Percentiles rank a stretch among this genome's conserved stretches.
phyloP scores from a whole-genome alignment of 1,139 yeast species.

The Pichia cactophila region DNA sequence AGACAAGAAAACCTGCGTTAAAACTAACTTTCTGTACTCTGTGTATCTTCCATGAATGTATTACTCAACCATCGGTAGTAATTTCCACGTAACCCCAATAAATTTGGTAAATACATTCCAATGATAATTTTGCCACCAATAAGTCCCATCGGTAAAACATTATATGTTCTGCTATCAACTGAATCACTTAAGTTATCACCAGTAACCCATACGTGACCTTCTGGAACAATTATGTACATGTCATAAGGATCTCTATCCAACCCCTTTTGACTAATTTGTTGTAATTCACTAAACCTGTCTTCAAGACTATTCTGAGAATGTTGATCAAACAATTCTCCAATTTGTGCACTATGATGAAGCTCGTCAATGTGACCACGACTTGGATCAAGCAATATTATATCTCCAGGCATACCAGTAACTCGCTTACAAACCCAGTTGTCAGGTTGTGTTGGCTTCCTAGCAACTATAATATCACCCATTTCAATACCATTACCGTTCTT shows the following conservation, averaged over 20 bases:
- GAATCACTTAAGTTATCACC: constrained; percentile 89
- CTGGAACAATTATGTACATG: constrained; percentile 61
- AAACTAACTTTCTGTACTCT: not conserved
- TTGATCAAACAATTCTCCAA: not conserved
- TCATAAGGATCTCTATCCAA: constrained; percentile 29
- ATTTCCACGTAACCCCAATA: constrained; percentile 15
- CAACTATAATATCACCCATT: constrained; percentile 85
- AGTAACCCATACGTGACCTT: constrained; percentile 95
- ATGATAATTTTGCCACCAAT: constrained; percentile 70
- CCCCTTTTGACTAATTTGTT: constrained; percentile 14
- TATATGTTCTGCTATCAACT: constrained; percentile 84
- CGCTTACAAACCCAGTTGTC: constrained; percentile 82
- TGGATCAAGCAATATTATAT: constrained; percentile 73
- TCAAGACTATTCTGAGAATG: not conserved
- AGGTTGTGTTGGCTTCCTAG: constrained; percentile 86
- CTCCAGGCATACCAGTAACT: constrained; percentile 96
- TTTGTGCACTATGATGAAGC: constrained; percentile 6
- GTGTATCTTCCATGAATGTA: constrained; percentile 7
- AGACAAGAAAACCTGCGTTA: constrained; percentile 20
- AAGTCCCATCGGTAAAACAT: constrained; percentile 79
- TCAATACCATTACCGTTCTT: constrained; percentile 52
- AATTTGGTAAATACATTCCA: constrained; percentile 24
- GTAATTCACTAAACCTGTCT: constrained; percentile 1
- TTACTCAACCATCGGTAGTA: constrained; percentile 13
- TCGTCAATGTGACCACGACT: constrained; percentile 35